Base-by-base conservation (phyloP, 2,329 filamentous ascomycete genomes). In the Aspergillus ustus region DNA sequence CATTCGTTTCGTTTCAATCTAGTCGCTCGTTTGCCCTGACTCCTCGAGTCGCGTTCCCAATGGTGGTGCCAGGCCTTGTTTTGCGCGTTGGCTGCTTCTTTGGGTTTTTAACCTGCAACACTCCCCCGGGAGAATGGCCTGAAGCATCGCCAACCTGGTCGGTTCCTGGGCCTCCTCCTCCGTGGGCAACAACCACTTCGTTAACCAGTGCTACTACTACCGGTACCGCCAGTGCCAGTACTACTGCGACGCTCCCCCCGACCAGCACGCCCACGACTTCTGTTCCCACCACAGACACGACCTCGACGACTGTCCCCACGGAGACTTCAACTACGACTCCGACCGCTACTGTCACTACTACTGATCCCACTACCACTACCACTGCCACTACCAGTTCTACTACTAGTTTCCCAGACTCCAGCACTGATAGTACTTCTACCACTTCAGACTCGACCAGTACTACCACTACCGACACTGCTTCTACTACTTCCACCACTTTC, bases 71-170 rank as follows among this genome's bases (percentile, higher is more conserved):
- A 11, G 48, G 65, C 22, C 71, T 68, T 64, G 62, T 69, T 45
- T 46, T 71, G 20, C 61, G 69, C 58, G 43, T 67, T 28, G 68
- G 64, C 28, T 73, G 70, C 56, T 74, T 67, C 67, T 70, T 69
- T 51, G 72, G 70, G 40, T 60, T 74, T 70, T 71, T 73, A 73
- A 73, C 67, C 25, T 75, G 72, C 66, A 65, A 65, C 58, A 71
- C 72, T 52, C 63, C 63, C 66, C 71, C 70, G 2, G 72, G 72
- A 48, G 66, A 69, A 57, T 74, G 68, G 70, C 67, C 70, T 37
- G 52, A 67, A 20, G 49, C 52, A n/a, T 63, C 52, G 5, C 71
- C 71, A 37, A 66, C 66, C 49, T 66, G 73, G 29, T 67, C 72
- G 44, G 57, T 66, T 19, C 65, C 66, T 55, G 56, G 60, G 45